Percentiles rank a stretch among this genome's conserved stretches.
phyloP scores from a whole-genome alignment of 2,329 filamentous ascomycete species.

The Aspergillus sp. region DNA sequence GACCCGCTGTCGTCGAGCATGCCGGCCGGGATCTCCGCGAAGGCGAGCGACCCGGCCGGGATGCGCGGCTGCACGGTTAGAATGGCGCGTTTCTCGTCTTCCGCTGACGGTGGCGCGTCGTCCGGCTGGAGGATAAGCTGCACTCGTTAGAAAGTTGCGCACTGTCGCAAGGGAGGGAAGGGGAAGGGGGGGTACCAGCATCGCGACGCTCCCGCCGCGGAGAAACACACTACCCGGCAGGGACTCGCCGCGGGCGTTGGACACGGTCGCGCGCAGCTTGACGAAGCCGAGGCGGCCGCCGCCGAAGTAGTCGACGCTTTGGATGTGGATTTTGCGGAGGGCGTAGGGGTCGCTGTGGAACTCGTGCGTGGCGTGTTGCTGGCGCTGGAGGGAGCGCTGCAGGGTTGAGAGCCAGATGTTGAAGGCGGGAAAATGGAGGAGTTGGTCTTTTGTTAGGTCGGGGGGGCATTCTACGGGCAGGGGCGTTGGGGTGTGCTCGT shows the following conservation, averaged over 20 bases:
- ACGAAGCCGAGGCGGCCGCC: conserved; percentile 53
- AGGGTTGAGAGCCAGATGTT: conserved; percentile 55
- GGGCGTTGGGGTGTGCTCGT: conserved; percentile 29
- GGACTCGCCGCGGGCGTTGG: conserved; percentile 50
- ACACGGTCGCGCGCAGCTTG: conserved; percentile 55
- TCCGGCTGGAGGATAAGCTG: conserved; percentile 57
- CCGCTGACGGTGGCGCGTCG: conserved; percentile 42
- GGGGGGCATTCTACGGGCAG: conserved; percentile 43
- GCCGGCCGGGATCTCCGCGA: conserved; percentile 59
- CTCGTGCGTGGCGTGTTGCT: conserved; percentile 46
- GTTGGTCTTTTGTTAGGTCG: conserved; percentile 44
- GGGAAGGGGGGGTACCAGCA: conserved; percentile 44
- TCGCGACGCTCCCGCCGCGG: conserved; percentile 57
- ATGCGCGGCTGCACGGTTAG: conserved; percentile 59
- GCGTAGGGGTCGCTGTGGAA: conserved; percentile 53
- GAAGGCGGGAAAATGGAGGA: conserved; percentile 54
- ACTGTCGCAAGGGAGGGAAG: too few relatives aligned
- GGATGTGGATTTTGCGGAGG: conserved; percentile 53
- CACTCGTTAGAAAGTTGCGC: not conserved
- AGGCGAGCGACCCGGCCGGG: conserved; percentile 54
- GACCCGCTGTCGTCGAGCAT: conserved; percentile 58
- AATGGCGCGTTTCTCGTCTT: conserved; percentile 49
- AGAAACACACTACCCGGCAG: conserved; percentile 59
- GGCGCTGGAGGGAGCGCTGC: conserved; percentile 48
- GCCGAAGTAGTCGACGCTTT: conserved; percentile 55